Evolutionary conservation across 2,329 filamentous ascomycete species (phyloP), one percentile per base, ranked within the genome.

Genomic region (Alternaria dauci): DNA sequence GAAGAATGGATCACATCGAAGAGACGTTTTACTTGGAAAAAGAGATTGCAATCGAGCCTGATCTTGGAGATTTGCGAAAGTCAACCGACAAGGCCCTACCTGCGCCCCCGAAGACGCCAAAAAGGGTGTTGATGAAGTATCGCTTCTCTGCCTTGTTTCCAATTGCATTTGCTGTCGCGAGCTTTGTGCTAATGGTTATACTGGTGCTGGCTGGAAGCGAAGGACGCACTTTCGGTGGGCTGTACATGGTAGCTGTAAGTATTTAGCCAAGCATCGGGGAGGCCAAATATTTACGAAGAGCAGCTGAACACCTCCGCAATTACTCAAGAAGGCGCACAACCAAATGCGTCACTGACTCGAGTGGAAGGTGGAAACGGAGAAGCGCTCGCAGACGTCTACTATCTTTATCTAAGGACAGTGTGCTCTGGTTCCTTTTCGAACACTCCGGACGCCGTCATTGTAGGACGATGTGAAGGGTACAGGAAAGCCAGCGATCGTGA

Each of bases 211-310:
- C 63, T 14, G 71, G 67, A 12, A 61, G 52, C 25, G 51, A 61
- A 12, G 50, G 54, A 2, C 55, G 59, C 2, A 58, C 41, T 0
- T 64, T 71, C 20, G 63, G 68, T 25, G 55, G 58, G 3, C 55
- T 67, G 38, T 73, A 66, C 52, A 43, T 72, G 34, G 26, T 72
- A 8, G 48, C 66, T 41, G 70, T 73, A 65, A 14, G 69, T 61
- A 36, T 14, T 7, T 3, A 14, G 20, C 9, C 11, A n/a, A 16
- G 7, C 3, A 12, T 32, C 4, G 18, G 52, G 25, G n/a, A 25
- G 16, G 20, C 4, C 46, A 14, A 2, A 25, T 38, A n/a, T 36
- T 59, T 16, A 59, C 43, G 9, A 16, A 20, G n/a, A 18, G 28
- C 14, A 59, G 57, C 8, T 59, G 20, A 36, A 59, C 6, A 38